Conservation (phyloP, 2,329 filamentous ascomycete species). For the Hirsutella thompsonii region DNA sequence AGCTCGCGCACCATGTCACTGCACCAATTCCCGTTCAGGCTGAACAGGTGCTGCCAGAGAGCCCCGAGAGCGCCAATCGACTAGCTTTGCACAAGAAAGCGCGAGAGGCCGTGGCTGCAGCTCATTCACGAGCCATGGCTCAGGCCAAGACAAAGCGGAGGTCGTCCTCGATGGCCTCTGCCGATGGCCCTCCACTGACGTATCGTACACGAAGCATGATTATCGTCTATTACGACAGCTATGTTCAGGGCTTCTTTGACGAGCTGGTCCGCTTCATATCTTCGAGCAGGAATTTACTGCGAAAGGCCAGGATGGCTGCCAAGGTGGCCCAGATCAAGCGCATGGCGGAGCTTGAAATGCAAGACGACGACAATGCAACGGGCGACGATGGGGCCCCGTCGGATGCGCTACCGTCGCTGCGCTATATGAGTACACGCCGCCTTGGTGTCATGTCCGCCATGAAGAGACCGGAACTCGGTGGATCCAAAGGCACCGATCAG, state of each 20-base stretch:
- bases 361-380: conserved; percentile 30
- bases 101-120: conserved; percentile 30
- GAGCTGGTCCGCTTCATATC: conserved; percentile 72
- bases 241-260: conserved; percentile 74
- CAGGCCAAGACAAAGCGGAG: conserved; percentile 36
- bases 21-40: conserved; percentile 3
- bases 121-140: conserved; percentile 31
- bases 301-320: conserved; percentile 77
- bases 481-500: conserved; percentile 10
- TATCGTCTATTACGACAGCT: conserved; percentile 85
- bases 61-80: conserved; percentile 6
- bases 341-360: conserved; percentile 45
- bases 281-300: conserved; percentile 66
- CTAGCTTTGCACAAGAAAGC: conserved; percentile 21
- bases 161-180: conserved; percentile 38
- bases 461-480: conserved; percentile 12
- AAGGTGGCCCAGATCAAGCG: conserved; percentile 55
- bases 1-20: conserved; percentile 2
- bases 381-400: conserved; percentile 19
- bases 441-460: conserved; percentile 15
- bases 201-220: conserved; percentile 64
- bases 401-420: conserved; percentile 23
- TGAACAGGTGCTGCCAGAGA: conserved; percentile 15
- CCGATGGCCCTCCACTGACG: conserved; percentile 33
- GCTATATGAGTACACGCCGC: conserved; percentile 25